Evolutionary conservation across 768 basidiomycete genomes (phyloP).

Genomic region (Rhodotorula graminis): DNA sequence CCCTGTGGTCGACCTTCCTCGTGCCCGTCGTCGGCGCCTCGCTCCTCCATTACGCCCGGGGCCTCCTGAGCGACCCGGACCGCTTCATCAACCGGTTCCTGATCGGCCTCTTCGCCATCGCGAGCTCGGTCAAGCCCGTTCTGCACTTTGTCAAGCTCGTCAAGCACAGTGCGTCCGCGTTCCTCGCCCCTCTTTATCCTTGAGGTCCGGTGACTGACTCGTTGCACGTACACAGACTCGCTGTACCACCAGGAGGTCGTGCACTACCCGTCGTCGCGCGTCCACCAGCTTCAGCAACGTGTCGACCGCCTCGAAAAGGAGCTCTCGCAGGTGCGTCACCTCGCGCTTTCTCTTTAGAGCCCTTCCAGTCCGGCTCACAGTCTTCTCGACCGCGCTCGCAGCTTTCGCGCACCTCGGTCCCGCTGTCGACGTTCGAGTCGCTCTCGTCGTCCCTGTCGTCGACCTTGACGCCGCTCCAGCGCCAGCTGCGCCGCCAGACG

Average conservation of each 20-base stretch:
- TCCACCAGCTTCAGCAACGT: slow-evolving; percentile 30
- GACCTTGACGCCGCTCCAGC: not conserved
- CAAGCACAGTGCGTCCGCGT: slow-evolving; percentile 22
- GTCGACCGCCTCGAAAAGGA: slow-evolving; percentile 40
- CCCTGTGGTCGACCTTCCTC: slow-evolving; percentile 37
- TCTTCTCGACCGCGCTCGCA: not conserved
- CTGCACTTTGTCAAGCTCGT: slow-evolving; percentile 37
- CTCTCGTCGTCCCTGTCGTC: not conserved
- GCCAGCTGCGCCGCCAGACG: not conserved
- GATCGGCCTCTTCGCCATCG: slow-evolving; percentile 42
- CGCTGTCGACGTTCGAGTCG: not conserved
- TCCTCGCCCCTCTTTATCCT: not conserved
- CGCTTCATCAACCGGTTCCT: slow-evolving; percentile 43
- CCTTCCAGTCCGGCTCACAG: not conserved
- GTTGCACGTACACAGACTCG: slow-evolving; percentile 2
- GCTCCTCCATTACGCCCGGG: slow-evolving; percentile 32
- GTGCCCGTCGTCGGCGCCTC: slow-evolving; percentile 38
- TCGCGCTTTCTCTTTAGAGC: not conserved
- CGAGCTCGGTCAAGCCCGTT: slow-evolving; percentile 42
- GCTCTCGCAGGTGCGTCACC: not conserved
- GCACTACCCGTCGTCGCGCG: slow-evolving; percentile 37
- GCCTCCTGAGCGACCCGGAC: slow-evolving; percentile 40
- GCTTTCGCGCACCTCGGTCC: not conserved
- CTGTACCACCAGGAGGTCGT: slow-evolving; percentile 41
- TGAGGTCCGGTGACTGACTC: fast-evolving